These are phyloP conservation scores for Dryas alaskensis DNA, from an alignment of 306 rosid species.

Conservation along the genomic window DNA sequence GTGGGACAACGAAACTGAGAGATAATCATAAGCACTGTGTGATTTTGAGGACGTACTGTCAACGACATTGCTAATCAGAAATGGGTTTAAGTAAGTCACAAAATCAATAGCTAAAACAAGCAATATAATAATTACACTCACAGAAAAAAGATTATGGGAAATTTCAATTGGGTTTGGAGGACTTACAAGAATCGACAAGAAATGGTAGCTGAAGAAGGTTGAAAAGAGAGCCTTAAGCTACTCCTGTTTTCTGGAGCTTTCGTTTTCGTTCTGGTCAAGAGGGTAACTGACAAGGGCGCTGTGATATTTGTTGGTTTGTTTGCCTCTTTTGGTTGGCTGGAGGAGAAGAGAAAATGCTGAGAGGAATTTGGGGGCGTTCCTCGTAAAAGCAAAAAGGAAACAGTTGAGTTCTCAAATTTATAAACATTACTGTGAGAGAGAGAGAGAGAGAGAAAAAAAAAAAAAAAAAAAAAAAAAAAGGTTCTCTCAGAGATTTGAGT, in stretches of 20 bases:
- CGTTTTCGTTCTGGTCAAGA: constrained; percentile 22
- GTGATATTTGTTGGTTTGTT: background rate
- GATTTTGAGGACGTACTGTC: constrained; percentile 23
- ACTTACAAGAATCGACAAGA: constrained; percentile 35
- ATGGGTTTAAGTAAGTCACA: constrained; percentile 7
- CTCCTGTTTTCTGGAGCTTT: constrained; percentile 13
- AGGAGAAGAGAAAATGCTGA: constrained; percentile 12
- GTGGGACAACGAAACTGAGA: constrained; percentile 12
- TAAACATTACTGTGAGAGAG: constrained; percentile 20
- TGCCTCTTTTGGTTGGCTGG: constrained; percentile 26
- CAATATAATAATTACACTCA: background rate
- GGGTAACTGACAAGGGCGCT: background rate
- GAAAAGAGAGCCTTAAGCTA: constrained; percentile 3
- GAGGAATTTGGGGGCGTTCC: constrained; percentile 33
- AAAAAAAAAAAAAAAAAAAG: no score
- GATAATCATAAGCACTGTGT: background rate
- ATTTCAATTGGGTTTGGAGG: background rate
- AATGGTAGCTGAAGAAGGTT: background rate
- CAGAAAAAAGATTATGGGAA: background rate
- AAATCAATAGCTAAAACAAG: background rate
- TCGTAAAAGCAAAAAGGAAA: constrained; percentile 31
- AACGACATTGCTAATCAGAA: constrained; percentile 42
- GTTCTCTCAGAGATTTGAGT: constrained; percentile 7
- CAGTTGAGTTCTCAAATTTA: constrained; percentile 31
- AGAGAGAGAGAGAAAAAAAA: background rate